Percentiles rank a stretch among this genome's conserved stretches.
phyloP scores from a whole-genome alignment of 352 stramenopile genomes.

The Phytophthora fragariae region DNA sequence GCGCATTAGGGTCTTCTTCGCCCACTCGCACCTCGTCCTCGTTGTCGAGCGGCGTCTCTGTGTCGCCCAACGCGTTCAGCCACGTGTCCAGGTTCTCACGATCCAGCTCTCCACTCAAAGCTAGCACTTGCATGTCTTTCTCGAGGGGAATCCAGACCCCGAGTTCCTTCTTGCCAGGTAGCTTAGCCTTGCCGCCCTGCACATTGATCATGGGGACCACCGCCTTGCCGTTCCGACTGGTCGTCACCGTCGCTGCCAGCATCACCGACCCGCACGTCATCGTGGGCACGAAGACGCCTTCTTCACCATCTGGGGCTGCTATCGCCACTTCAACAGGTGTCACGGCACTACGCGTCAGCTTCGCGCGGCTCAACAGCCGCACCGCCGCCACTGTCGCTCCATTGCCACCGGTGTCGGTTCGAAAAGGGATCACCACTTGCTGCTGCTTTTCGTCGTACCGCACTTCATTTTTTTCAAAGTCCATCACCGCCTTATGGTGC shows the following conservation, averaged over 20 bases:
- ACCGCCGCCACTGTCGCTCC: not conserved
- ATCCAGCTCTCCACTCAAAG: not conserved
- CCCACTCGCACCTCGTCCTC: not conserved
- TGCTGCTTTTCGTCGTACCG: not conserved
- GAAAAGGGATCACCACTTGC: not conserved
- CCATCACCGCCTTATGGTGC: not conserved
- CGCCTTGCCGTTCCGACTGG: not conserved
- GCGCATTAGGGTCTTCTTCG: not conserved
- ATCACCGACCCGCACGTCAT: not conserved
- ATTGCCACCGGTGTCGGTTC: not conserved
- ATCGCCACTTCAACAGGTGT: not conserved
- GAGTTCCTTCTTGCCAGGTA: not conserved
- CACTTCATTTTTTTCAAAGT: not conserved
- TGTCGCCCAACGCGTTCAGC: not conserved
- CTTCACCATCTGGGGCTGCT: not conserved
- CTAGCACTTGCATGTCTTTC: not conserved
- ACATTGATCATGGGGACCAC: not conserved
- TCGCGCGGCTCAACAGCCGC: not conserved
- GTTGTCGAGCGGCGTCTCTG: not conserved
- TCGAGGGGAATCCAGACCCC: not conserved
- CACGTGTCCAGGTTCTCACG: not conserved
- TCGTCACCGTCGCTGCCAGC: not conserved
- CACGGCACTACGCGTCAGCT: not conserved
- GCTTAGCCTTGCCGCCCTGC: not conserved
- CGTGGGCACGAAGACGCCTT: not conserved